Evolutionary conservation across 345 rosid species (phyloP).

Genomic region (Citrus mangshanensis): DNA sequence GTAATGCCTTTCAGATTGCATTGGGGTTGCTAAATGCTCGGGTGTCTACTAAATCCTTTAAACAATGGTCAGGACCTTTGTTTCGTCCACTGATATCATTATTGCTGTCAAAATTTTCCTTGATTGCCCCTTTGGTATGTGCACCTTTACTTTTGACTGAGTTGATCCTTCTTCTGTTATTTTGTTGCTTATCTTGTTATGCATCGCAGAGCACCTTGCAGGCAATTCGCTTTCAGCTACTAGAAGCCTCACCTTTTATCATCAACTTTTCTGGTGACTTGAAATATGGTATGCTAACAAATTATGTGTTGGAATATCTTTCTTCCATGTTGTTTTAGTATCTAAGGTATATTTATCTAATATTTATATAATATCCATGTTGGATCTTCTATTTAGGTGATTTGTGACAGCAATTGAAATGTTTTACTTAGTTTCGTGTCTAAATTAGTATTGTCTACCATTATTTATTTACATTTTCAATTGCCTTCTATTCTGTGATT

Average conservation of each 20-base stretch:
- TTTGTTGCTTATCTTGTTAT: slow-evolving; percentile 14
- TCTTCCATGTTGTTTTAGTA: neutral
- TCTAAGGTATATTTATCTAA: neutral
- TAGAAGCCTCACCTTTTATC: slow-evolving; percentile 67
- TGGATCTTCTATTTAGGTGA: slow-evolving; percentile 1
- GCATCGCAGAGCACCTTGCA: slow-evolving; percentile 62
- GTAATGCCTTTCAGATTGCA: slow-evolving; percentile 48
- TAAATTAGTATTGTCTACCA: neutral
- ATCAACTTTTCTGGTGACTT: slow-evolving; percentile 83
- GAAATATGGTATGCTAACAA: slow-evolving; percentile 60
- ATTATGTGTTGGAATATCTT: neutral
- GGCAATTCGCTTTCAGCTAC: slow-evolving; percentile 79
- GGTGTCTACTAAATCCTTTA: slow-evolving; percentile 65
- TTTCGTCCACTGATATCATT: slow-evolving; percentile 62
- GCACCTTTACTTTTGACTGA: neutral
- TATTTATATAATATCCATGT: neutral
- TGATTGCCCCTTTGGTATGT: slow-evolving; percentile 83
- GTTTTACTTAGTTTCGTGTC: neutral
- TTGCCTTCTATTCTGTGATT: neutral
- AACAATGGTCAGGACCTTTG: slow-evolving; percentile 60
- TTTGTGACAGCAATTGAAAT: neutral
- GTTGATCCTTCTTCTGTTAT: slow-evolving; percentile 2
- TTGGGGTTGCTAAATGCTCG: slow-evolving; percentile 82
- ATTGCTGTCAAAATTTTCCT: slow-evolving; percentile 72
- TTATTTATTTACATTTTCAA: neutral